phyloP scores from a whole-genome alignment of 148 eudicot species.

The Camellia granthamiana region DNA sequence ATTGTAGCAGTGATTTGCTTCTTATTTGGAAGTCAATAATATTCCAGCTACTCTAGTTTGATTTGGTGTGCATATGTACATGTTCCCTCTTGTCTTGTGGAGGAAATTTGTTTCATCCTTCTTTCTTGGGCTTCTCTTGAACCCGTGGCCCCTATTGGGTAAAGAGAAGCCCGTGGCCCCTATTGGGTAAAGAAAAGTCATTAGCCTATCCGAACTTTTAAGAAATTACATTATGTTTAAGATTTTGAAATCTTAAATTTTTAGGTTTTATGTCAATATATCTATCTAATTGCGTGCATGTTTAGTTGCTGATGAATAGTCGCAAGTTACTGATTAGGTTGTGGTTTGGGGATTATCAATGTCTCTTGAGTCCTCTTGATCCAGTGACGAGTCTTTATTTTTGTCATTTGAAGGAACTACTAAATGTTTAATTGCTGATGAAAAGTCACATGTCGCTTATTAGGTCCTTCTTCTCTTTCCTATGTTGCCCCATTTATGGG shows the following conservation, averaged over 20 bases:
- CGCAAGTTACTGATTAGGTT: not conserved
- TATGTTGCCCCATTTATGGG: too few relatives aligned
- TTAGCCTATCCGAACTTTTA: not conserved
- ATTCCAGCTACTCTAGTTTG: not conserved
- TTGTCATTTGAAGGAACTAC: too few relatives aligned
- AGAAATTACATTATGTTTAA: too few relatives aligned
- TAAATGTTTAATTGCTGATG: not conserved
- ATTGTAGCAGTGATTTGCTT: not conserved
- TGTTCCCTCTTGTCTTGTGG: not conserved
- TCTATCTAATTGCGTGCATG: not conserved
- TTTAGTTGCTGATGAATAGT: not conserved
- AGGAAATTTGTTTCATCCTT: not conserved
- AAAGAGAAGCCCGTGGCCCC: not conserved
- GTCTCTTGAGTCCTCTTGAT: not conserved
- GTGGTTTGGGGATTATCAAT: not conserved
- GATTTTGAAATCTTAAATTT: too few relatives aligned
- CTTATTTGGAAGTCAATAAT: not conserved
- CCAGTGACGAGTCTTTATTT: not conserved
- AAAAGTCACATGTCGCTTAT: not conserved
- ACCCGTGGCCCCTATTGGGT: not conserved
- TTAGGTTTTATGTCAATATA: too few relatives aligned
- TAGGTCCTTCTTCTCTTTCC: not conserved
- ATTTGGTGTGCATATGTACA: not conserved
- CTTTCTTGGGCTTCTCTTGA: not conserved
- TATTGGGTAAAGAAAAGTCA: not conserved